These are phyloP conservation scores for Kwoniella dendrophila DNA, from an alignment of 768 basidiomycete genomes.

Conservation along the genomic window DNA sequence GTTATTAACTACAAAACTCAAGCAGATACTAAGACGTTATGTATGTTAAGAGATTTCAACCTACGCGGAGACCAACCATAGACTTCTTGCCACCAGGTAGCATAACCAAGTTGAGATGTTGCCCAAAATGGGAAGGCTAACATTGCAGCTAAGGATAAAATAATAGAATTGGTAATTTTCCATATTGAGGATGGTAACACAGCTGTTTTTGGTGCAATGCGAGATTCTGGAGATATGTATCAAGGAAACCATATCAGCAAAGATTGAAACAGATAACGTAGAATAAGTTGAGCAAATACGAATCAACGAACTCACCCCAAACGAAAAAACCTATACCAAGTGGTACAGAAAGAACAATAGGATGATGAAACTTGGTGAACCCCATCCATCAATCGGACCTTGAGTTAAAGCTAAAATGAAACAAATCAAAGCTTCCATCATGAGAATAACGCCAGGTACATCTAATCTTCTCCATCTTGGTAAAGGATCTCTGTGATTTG, in stretches of 20 bases:
- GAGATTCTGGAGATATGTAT: slow-evolving; percentile 46
- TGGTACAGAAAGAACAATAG: slow-evolving; percentile 60
- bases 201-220: slow-evolving; percentile 58
- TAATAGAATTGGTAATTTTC: slow-evolving; percentile 45
- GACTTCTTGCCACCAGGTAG: slow-evolving; percentile 37
- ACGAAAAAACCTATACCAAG: slow-evolving; percentile 60
- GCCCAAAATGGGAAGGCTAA: slow-evolving; percentile 41
- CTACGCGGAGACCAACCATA: slow-evolving; percentile 28
- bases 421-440: slow-evolving; percentile 44
- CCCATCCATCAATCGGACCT: slow-evolving; percentile 63
- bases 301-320: slow-evolving; percentile 55
- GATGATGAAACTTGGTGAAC: slow-evolving; percentile 58
- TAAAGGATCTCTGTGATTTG: slow-evolving; percentile 2
- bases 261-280: too few species aligned
- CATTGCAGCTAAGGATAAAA: slow-evolving; percentile 18
- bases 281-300: too few species aligned
- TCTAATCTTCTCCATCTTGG: slow-evolving; percentile 49
- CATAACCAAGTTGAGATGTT: slow-evolving; percentile 41
- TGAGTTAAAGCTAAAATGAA: slow-evolving; percentile 52
- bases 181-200: slow-evolving; percentile 41
- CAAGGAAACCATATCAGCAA: too few species aligned
- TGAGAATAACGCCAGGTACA: slow-evolving; percentile 45
- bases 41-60: background rate
- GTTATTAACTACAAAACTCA: too few species aligned
- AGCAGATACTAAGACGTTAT: too few species aligned